Base-by-base conservation (phyloP, 2,329 filamentous ascomycete species). In the Fonsecaea pedrosoi region DNA sequence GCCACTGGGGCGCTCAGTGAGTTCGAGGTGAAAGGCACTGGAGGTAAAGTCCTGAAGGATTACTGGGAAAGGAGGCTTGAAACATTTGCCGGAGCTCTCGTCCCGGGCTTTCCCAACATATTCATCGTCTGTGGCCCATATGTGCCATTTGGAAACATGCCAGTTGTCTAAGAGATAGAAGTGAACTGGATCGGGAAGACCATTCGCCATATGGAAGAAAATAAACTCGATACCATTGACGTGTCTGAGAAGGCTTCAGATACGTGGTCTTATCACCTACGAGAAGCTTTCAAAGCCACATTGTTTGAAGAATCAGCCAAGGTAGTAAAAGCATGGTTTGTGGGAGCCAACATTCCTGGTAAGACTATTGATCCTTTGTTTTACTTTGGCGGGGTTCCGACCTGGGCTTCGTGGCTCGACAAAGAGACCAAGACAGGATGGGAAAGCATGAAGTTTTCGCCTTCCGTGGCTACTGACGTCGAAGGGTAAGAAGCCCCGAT, bases 71-170 rank as follows among this genome's bases (percentile, higher is more conserved):
- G 73, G 0, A 76, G 76, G 0, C 75, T 76, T 6, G 69, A 71
- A 30, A 78, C 78, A 0, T 80, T 77, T 62, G 66, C 83, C 1
- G 82, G 82, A 0, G 74, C 80, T 25, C 75, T 76, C 0, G 75
- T 77, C 7, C 67, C 75, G 18, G 74, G 76, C 3, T 82, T 81
- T 65, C 81, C 82, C 0, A 85, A 85, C 54, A 77, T 84, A 76
- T 64, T 64, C 54, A 30, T 58, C 35, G 30, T 64, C n/a, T 37
- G 25, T 34, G 61, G 61, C 15, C 61, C 54, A 37, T 40, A 64
- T n/a, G 21, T 58, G 34, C 32, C 53, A 1, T 18, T 38, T 38
- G 35, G 35, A 38, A 38, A 38, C 35, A 58, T 64, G 13, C 61
- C 54, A 9, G 53, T 64, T 21, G 54, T 57, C 1, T 1, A 58